phyloP scores from a whole-genome alignment of 179 eudicot species.

The Heliamphora pulchella region DNA sequence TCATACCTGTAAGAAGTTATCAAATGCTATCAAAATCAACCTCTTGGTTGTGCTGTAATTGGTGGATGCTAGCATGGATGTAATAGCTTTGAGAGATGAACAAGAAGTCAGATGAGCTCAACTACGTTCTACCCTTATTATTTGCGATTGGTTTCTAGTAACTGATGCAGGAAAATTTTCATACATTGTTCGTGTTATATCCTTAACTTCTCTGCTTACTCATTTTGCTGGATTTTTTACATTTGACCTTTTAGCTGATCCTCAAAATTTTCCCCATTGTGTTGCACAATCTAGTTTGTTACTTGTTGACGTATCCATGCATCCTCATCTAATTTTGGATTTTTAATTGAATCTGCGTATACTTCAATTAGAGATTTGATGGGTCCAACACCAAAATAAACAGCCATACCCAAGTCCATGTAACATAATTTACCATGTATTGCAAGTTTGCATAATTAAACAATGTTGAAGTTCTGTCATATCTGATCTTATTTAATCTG shows the following conservation, averaged over 20 bases:
- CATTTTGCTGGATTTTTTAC: background rate
- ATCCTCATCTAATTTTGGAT: background rate
- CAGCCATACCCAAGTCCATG: too few species aligned
- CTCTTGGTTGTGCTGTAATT: background rate
- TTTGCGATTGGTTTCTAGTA: background rate
- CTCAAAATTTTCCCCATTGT: background rate
- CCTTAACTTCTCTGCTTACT: background rate
- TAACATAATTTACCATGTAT: background rate
- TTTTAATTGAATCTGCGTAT: too few species aligned
- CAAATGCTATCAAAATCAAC: background rate
- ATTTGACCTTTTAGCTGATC: background rate
- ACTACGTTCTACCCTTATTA: background rate
- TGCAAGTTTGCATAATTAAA: constrained; percentile 1
- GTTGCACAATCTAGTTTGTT: background rate
- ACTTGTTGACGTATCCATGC: background rate
- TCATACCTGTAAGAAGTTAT: background rate
- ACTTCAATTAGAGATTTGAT: too few species aligned
- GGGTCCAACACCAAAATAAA: too few species aligned
- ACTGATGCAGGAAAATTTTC: background rate
- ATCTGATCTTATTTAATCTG: background rate
- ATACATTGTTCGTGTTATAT: background rate
- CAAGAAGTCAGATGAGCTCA: background rate
- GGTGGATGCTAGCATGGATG: constrained; percentile 5
- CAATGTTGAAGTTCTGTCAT: background rate
- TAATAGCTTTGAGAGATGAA: background rate